Evolutionary conservation across 352 stramenopile species (phyloP), one percentile per base, ranked within the genome.

Genomic region (Pythium phragmitis): DNA sequence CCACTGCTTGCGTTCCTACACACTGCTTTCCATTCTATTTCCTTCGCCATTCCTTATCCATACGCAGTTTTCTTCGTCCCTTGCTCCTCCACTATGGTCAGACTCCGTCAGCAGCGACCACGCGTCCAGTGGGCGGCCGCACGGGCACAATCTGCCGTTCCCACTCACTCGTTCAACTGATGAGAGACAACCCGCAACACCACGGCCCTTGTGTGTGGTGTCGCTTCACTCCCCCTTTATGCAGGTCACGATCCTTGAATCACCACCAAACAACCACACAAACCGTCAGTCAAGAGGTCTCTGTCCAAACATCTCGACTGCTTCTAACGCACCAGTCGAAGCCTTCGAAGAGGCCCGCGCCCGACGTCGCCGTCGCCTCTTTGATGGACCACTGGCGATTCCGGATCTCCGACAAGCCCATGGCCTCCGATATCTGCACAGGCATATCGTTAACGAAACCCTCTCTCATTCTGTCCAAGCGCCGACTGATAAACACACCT

Each of bases 361-460:
- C 98, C 73, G 99, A 96, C 57, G 98, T 96, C 41, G 98, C 98
- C 53, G 92, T 98, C 6, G 96, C 99, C 82, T 99, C 97, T 79
- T 99, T 98, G 71, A 99, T 99, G 49, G 91, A 98, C 98, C 98
- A 99, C 77, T 99, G 97, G 58, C 98, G 85, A 83, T 99, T 99
- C 67, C 97, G 93, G 60, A 99, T 98, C 63, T 99, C 92, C 43
- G 96, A 96, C 51, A 99, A 80, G 26, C 96, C 97, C 69, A 99
- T 90, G 4, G 96, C 96, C 77, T 99, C 97, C 63, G 96, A 99
- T 72, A 99, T 98, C 87, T 99, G 36, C 41, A 17, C 9, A 46
- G 19, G 53, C 0, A 48, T 54, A 51, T 37, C 8, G 17, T 23
- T 16, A 54, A 34, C 4, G 6, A 54, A 23, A 39, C 3, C n/a